phyloP scores from a whole-genome alignment of 2,329 filamentous ascomycete genomes.

The Talaromyces sp. region DNA sequence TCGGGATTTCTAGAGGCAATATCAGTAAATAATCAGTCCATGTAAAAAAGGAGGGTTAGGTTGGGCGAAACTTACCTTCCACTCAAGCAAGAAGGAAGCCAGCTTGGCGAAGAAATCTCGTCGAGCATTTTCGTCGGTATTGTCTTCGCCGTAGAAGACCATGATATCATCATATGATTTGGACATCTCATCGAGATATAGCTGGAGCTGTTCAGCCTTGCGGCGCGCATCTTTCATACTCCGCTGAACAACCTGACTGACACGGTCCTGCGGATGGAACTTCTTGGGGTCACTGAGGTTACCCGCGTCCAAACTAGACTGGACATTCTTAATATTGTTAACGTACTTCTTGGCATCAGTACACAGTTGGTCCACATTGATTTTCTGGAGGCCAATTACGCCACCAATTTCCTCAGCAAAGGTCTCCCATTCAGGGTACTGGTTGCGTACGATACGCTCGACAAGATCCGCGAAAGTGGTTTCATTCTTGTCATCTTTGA shows the following conservation, averaged over 20 bases:
- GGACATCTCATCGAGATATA: constrained; percentile 92
- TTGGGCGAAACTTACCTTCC: constrained; percentile 65
- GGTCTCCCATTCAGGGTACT: constrained; percentile 93
- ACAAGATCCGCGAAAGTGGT: constrained; percentile 94
- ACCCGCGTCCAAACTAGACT: constrained; percentile 86
- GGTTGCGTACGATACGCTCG: constrained; percentile 92
- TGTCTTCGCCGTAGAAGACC: constrained; percentile 94
- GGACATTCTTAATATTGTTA: constrained; percentile 90
- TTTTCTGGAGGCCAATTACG: constrained; percentile 78
- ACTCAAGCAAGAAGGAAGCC: constrained; percentile 85
- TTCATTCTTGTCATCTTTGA: constrained; percentile 99
- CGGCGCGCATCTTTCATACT: constrained; percentile 95
- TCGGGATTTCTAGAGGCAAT: constrained; percentile 67
- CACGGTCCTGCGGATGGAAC: constrained; percentile 96
- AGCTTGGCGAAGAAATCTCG: constrained; percentile 96
- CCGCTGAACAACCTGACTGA: constrained; percentile 85
- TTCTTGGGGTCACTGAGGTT: constrained; percentile 96
- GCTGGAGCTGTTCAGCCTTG: constrained; percentile 92
- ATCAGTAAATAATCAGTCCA: constrained; percentile 1
- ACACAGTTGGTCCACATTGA: constrained; percentile 92
- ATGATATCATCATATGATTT: constrained; percentile 93
- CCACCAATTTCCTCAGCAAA: constrained; percentile 83
- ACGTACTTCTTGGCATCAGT: constrained; percentile 89
- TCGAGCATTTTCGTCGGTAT: constrained; percentile 85
- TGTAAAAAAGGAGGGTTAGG: constrained; percentile 4